A percentile compares a stretch with the other conserved stretches of the same genome.
Conservation (phyloP, 371 early-diverging fungal genomes). For the Mortierella sp. region DNA sequence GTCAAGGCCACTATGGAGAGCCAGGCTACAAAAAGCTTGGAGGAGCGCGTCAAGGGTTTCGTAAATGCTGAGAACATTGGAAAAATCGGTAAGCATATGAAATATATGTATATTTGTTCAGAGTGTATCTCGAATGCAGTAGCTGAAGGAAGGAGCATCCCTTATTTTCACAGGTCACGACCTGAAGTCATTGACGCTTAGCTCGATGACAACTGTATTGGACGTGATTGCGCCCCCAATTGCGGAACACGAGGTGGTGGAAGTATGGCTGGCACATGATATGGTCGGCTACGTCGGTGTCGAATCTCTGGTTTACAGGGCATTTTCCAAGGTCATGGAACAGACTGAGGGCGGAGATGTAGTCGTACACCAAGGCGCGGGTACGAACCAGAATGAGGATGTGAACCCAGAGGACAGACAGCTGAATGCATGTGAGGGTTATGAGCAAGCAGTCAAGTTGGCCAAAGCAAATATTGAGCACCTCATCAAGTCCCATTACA, state of each 20-base stretch:
- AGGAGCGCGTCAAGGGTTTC: conserved; percentile 67
- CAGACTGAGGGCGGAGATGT: conserved; percentile 77
- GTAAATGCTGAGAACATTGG: conserved; percentile 74
- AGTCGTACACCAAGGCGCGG: conserved; percentile 64
- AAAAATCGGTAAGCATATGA: conserved; percentile 63
- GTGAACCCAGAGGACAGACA: conserved; percentile 57
- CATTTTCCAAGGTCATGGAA: conserved; percentile 76
- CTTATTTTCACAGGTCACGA: conserved; percentile 56
- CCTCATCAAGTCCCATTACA: conserved; percentile 62
- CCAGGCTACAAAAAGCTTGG: conserved; percentile 63
- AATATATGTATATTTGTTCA: background rate
- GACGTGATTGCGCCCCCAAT: conserved; percentile 77
- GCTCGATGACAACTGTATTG: conserved; percentile 60
- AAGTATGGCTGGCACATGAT: conserved; percentile 72
- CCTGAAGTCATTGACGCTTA: conserved; percentile 60
- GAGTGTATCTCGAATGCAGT: no score
- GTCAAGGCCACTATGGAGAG: conserved; percentile 59
- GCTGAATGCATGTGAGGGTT: conserved; percentile 70
- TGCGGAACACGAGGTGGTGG: conserved; percentile 75
- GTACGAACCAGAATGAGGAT: conserved; percentile 52
- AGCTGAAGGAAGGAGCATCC: no score
- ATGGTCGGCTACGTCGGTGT: conserved; percentile 72
- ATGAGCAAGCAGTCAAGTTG: conserved; percentile 65
- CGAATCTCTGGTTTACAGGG: conserved; percentile 68
- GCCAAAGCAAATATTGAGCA: conserved; percentile 71